A percentile compares a stretch with the other conserved stretches of the same genome.
Conservation (phyloP, 1,284 basidiomycete species). For the Amylostereum chailletii region DNA sequence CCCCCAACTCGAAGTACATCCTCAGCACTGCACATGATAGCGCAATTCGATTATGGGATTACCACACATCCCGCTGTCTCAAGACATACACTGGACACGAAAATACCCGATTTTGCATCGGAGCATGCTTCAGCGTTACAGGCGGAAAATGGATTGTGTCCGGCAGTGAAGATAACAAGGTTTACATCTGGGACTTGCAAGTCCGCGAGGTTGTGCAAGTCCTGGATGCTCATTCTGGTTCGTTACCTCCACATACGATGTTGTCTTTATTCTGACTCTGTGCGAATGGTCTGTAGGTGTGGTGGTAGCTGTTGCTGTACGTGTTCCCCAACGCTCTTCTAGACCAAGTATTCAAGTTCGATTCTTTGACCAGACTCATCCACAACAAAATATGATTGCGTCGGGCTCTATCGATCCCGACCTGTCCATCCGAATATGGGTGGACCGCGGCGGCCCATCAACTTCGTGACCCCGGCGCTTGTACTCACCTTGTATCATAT, state of each 20-base stretch:
- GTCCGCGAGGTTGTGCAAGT: slow-evolving; percentile 73
- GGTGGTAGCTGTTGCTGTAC: slow-evolving; percentile 67
- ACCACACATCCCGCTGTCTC: slow-evolving; percentile 83
- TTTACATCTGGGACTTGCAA: slow-evolving; percentile 91
- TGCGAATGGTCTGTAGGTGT: slow-evolving; percentile 36
- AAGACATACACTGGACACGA: slow-evolving; percentile 85
- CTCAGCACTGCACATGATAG: slow-evolving; percentile 88
- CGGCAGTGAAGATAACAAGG: slow-evolving; percentile 86
- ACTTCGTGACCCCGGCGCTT: slow-evolving; percentile 8
- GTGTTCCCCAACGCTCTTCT: slow-evolving; percentile 8
- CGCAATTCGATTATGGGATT: slow-evolving; percentile 91
- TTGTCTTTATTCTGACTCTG: not conserved
- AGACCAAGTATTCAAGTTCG: not conserved
- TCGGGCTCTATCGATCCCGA: slow-evolving; percentile 79
- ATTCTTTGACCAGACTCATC: slow-evolving; percentile 53
- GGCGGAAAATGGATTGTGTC: slow-evolving; percentile 85
- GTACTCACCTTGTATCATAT: not conserved
- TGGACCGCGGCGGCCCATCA: slow-evolving; percentile 33
- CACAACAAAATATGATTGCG: slow-evolving; percentile 75
- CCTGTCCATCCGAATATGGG: slow-evolving; percentile 72
- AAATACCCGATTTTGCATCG: slow-evolving; percentile 74
- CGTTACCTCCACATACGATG: not conserved
- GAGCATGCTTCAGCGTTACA: slow-evolving; percentile 74
- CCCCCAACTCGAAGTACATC: slow-evolving; percentile 91
- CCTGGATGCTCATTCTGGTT: slow-evolving; percentile 71